These are phyloP conservation scores for Aspergillus texensis DNA, from an alignment of 2,329 filamentous ascomycete genomes.

Conservation along the genomic window DNA sequence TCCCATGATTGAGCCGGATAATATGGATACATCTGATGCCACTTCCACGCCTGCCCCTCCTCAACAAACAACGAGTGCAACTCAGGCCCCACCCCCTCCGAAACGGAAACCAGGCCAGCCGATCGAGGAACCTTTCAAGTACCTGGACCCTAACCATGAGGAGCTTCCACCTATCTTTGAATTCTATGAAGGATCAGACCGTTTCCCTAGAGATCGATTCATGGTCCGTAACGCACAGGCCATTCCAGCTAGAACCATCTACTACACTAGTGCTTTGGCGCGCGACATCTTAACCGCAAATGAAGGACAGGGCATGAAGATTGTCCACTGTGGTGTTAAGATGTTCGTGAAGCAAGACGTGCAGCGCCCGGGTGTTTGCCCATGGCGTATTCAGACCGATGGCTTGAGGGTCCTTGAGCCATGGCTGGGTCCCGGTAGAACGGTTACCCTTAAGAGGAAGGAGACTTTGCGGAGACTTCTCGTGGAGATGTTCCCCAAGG, in stretches of 20 bases:
- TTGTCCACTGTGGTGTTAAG: constrained; percentile 94
- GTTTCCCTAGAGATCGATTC: constrained; percentile 88
- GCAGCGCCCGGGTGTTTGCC: constrained; percentile 80
- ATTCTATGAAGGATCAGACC: constrained; percentile 82
- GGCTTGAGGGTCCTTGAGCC: constrained; percentile 88
- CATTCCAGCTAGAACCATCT: constrained; percentile 88
- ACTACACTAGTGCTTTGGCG: constrained; percentile 86
- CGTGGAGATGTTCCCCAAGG: constrained; percentile 95
- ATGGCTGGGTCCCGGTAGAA: constrained; percentile 78
- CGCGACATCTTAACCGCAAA: constrained; percentile 85
- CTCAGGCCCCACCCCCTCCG: constrained; percentile 25
- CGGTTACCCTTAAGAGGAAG: constrained; percentile 74
- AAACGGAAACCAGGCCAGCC: constrained; percentile 50
- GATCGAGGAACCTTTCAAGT: constrained; percentile 93
- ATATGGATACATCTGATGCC: constrained; percentile 26
- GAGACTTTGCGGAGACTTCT: constrained; percentile 80
- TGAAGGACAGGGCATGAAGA: constrained; percentile 88
- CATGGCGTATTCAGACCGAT: constrained; percentile 94
- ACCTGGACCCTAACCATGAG: constrained; percentile 71
- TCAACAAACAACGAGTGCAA: constrained; percentile 14
- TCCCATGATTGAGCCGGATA: constrained; percentile 26
- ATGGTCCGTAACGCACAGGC: constrained; percentile 94
- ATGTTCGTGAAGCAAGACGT: constrained; percentile 99
- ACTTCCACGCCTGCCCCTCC: constrained; percentile 23
- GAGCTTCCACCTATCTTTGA: constrained; percentile 76